Percentiles rank a stretch among this genome's conserved stretches.
phyloP scores from a whole-genome alignment of 1,284 basidiomycete genomes.

The Pyrrhoderma noxium region DNA sequence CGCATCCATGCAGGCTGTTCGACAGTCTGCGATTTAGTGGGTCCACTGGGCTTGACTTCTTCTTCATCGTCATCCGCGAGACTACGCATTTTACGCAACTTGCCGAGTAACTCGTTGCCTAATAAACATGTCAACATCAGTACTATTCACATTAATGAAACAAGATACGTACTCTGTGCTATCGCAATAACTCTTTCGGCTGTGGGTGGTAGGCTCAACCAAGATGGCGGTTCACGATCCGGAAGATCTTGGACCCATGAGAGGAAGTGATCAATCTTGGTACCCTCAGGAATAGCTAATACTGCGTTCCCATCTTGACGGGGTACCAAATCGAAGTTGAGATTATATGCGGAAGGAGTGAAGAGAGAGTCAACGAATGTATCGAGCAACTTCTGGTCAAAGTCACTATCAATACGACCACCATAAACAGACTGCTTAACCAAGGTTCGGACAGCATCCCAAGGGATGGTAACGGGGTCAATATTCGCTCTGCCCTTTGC shows the following conservation, averaged over 20 bases:
- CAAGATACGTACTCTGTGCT: slow-evolving; percentile 65
- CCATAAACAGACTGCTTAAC: slow-evolving; percentile 95
- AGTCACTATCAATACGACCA: slow-evolving; percentile 88
- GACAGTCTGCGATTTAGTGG: slow-evolving; percentile 53
- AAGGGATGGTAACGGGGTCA: slow-evolving; percentile 85
- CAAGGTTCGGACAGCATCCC: slow-evolving; percentile 84
- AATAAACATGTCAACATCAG: slow-evolving; percentile 20
- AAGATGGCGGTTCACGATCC: slow-evolving; percentile 86
- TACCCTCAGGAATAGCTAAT: slow-evolving; percentile 82
- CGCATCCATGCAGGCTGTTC: slow-evolving; percentile 94
- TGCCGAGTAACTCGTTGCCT: slow-evolving; percentile 79
- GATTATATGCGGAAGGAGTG: slow-evolving; percentile 80
- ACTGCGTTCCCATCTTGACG: slow-evolving; percentile 48
- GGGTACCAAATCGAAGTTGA: slow-evolving; percentile 84
- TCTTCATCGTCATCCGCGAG: slow-evolving; percentile 84
- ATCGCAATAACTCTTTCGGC: slow-evolving; percentile 88
- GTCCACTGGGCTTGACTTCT: slow-evolving; percentile 41
- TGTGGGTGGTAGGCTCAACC: slow-evolving; percentile 85
- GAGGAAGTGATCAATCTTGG: slow-evolving; percentile 83
- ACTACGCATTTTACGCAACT: slow-evolving; percentile 88
- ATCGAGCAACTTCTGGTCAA: slow-evolving; percentile 86
- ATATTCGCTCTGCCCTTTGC: slow-evolving; percentile 87
- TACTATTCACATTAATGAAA: slow-evolving; percentile 9
- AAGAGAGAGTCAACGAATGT: slow-evolving; percentile 89
- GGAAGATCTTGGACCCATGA: slow-evolving; percentile 83